A percentile compares a stretch with the other conserved stretches of the same genome.
These are phyloP conservation scores for Ascomycota sp. DNA, from an alignment of 2,329 filamentous ascomycete species.

Conservation along the genomic window DNA sequence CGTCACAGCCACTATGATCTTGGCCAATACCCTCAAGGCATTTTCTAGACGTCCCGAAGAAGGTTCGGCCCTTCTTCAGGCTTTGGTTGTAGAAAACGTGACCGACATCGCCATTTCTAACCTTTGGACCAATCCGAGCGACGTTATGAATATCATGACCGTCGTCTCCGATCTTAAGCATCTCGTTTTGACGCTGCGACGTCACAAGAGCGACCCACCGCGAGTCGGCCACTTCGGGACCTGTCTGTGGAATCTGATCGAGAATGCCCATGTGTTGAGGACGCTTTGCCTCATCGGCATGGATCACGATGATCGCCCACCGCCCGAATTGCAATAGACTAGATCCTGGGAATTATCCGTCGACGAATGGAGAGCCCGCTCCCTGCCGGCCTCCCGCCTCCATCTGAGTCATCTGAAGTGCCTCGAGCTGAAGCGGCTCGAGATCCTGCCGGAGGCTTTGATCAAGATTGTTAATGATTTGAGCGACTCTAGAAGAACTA, in stretches of 20 bases:
- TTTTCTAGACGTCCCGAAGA: conserved; percentile 24
- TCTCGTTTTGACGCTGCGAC: conserved; percentile 24
- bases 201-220: conserved; percentile 17
- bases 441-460: conserved; percentile 17
- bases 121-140: conserved; percentile 29
- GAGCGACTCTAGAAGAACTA: conserved; percentile 21
- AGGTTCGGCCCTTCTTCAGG: conserved; percentile 19
- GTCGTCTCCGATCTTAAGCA: conserved; percentile 20
- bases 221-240: conserved; percentile 19
- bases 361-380: conserved; percentile 19
- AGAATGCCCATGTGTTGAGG: conserved; percentile 20
- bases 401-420: conserved; percentile 17
- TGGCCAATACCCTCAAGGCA: conserved; percentile 30
- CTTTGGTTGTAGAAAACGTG: conserved; percentile 28
- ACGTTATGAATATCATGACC: conserved; percentile 25
- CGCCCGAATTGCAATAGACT: conserved; percentile 17
- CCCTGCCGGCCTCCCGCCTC: conserved; percentile 16
- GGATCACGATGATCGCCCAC: conserved; percentile 18
- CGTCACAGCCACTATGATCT: conserved; percentile 26
- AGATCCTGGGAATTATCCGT: conserved; percentile 14
- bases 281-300: conserved; percentile 27
- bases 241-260: conserved; percentile 28
- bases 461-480: conserved; percentile 14
- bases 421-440: conserved; percentile 22
- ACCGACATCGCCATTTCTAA: conserved; percentile 25